phyloP scores from a whole-genome alignment of 2,329 filamentous ascomycete species.

The Microcera coccophila region DNA sequence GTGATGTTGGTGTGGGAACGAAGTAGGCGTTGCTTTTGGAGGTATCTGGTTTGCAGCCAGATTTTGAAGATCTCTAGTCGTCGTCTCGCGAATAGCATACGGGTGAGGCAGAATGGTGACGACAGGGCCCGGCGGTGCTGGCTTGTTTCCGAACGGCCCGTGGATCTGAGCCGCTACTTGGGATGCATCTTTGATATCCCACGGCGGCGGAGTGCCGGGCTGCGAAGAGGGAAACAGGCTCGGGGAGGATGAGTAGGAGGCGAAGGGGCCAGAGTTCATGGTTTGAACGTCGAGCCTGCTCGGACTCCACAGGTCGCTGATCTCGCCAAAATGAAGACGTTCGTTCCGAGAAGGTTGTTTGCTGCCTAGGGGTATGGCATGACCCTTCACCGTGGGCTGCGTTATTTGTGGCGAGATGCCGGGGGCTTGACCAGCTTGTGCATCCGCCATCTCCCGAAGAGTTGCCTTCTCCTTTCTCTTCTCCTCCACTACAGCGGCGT shows the following conservation, averaged over 20 bases:
- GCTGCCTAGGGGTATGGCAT: constrained; percentile 6
- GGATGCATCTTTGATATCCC: constrained; percentile 4
- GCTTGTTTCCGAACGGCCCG: not conserved
- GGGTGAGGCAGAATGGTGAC: constrained; percentile 18
- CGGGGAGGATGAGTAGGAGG: constrained; percentile 6
- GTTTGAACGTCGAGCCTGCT: not conserved
- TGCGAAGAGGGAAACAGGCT: constrained; percentile 2
- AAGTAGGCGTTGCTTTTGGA: not conserved
- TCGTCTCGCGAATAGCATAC: constrained; percentile 17
- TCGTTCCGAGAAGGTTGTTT: not conserved
- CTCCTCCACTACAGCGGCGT: not conserved
- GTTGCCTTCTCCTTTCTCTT: not conserved
- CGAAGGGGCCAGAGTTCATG: constrained; percentile 3
- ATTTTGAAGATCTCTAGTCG: constrained; percentile 14
- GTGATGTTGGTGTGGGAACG: constrained; percentile 7
- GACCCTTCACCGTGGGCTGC: constrained; percentile 6
- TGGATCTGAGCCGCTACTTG: constrained; percentile 11
- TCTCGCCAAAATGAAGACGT: not conserved
- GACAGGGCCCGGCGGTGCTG: constrained; percentile 1
- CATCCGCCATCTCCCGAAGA: constrained; percentile 10
- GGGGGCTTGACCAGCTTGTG: constrained; percentile 6
- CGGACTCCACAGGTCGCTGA: not conserved
- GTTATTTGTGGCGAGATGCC: constrained; percentile 13
- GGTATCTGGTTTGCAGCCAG: not conserved
- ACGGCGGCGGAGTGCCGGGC: constrained; percentile 4